Conservation (phyloP, 768 basidiomycete genomes). For the Auricularia cornea region DNA sequence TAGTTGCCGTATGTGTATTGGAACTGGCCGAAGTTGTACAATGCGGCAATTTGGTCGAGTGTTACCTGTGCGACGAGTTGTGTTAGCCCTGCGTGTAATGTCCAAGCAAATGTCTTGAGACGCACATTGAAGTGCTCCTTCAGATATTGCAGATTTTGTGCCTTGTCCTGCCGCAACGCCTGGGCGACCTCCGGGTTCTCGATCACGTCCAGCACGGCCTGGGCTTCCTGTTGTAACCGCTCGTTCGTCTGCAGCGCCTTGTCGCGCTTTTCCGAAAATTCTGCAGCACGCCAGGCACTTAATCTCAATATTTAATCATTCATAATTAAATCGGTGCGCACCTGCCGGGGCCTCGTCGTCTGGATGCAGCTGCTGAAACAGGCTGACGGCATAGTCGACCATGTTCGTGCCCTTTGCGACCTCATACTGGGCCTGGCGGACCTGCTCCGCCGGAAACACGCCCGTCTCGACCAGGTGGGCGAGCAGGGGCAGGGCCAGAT, state of each 20-base stretch:
- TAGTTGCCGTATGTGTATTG: conserved; percentile 99
- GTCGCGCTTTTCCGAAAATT: conserved; percentile 76
- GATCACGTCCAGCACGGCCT: conserved; percentile 90
- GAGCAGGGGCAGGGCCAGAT: conserved; percentile 88
- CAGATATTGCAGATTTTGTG: conserved; percentile 89
- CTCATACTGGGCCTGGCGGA: conserved; percentile 91
- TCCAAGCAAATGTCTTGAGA: conserved; percentile 7
- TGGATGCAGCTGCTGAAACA: conserved; percentile 74
- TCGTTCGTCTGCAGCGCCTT: conserved; percentile 79
- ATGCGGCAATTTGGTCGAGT: conserved; percentile 86
- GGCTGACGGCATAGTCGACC: conserved; percentile 83
- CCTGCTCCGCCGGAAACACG: conserved; percentile 69
- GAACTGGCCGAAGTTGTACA: conserved; percentile 98
- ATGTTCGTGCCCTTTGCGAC: conserved; percentile 96
- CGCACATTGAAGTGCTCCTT: conserved; percentile 86
- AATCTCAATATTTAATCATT: not conserved
- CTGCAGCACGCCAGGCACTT: conserved; percentile 31
- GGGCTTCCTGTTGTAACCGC: conserved; percentile 79
- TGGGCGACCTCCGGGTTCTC: conserved; percentile 95
- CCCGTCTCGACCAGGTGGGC: conserved; percentile 73
- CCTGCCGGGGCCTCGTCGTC: conserved; percentile 62
- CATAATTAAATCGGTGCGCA: conserved; percentile 23
- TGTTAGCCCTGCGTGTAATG: conserved; percentile 2
- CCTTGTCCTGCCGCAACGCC: conserved; percentile 90
- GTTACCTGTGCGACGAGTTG: conserved; percentile 55